Evolutionary conservation across 495 filamentous ascomycete species (phyloP).

Genomic region (Penicillium manginii): DNA sequence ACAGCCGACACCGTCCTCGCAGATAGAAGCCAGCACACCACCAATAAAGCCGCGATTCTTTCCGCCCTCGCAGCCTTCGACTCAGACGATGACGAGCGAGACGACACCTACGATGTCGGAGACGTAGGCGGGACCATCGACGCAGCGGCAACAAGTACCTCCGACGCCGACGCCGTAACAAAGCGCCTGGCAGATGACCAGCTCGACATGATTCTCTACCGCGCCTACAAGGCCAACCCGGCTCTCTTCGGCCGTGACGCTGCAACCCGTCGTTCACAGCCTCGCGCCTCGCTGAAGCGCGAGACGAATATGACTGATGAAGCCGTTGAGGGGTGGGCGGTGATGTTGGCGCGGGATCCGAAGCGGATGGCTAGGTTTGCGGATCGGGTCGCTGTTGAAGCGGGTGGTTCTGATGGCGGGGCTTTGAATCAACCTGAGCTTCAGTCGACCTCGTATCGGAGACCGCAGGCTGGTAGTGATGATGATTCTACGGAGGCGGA

Average conservation of each 20-base stretch:
- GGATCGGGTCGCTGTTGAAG: slow-evolving; percentile 62
- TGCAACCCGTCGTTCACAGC: slow-evolving; percentile 63
- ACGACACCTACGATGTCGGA: slow-evolving; percentile 92
- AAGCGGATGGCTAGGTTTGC: slow-evolving; percentile 66
- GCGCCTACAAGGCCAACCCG: slow-evolving; percentile 62
- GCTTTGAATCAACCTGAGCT: slow-evolving; percentile 59
- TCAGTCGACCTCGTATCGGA: slow-evolving; percentile 60
- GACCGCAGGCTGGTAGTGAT: slow-evolving; percentile 36
- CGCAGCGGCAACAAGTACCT: slow-evolving; percentile 36
- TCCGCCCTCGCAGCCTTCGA: slow-evolving; percentile 91
- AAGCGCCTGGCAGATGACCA: slow-evolving; percentile 36
- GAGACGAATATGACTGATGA: slow-evolving; percentile 93
- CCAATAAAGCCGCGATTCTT: slow-evolving; percentile 85
- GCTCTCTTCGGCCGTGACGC: slow-evolving; percentile 71
- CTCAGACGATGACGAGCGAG: slow-evolving; percentile 92
- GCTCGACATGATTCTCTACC: slow-evolving; percentile 61
- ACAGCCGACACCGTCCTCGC: slow-evolving; percentile 67
- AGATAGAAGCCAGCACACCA: slow-evolving; percentile 55
- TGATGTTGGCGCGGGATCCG: slow-evolving; percentile 80
- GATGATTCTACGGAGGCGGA: slow-evolving; percentile 33
- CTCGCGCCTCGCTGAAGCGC: slow-evolving; percentile 64
- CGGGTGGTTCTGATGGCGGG: slow-evolving; percentile 41
- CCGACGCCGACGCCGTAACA: slow-evolving; percentile 44
- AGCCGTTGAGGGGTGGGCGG: slow-evolving; percentile 88
- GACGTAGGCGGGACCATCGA: slow-evolving; percentile 92